A percentile compares a stretch with the other conserved stretches of the same genome.
Conservation (phyloP, 768 basidiomycete genomes). For the Mycena vulgaris region DNA sequence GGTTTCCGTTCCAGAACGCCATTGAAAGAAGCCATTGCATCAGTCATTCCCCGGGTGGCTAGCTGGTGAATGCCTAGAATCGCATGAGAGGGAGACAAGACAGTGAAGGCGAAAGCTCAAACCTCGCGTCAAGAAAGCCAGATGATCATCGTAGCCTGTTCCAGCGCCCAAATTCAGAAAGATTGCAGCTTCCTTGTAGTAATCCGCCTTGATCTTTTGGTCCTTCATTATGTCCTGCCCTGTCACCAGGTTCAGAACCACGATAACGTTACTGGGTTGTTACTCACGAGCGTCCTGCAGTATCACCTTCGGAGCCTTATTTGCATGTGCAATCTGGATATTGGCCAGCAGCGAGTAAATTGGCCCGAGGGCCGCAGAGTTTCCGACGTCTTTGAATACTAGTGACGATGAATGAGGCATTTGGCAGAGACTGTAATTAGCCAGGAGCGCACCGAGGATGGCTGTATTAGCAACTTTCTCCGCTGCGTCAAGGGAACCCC, state of each 20-base stretch:
- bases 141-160: slow-evolving; percentile 67
- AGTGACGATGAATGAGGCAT: slow-evolving; percentile 34
- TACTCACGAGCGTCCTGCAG: slow-evolving; percentile 81
- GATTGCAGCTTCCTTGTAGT: slow-evolving; percentile 78
- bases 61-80: slow-evolving; percentile 84
- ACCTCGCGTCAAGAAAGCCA: slow-evolving; percentile 80
- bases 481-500: slow-evolving; percentile 81
- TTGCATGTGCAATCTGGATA: slow-evolving; percentile 84
- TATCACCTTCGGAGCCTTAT: slow-evolving; percentile 87
- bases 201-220: slow-evolving; percentile 77
- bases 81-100: background rate
- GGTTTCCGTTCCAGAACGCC: slow-evolving; percentile 83
- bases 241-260: slow-evolving; percentile 43
- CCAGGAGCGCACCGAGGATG: slow-evolving; percentile 69
- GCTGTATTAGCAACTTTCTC: slow-evolving; percentile 82
- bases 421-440: slow-evolving; percentile 8
- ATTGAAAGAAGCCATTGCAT: slow-evolving; percentile 88
- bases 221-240: slow-evolving; percentile 75
- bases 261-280: slow-evolving; percentile 13
- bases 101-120: slow-evolving; percentile 26
- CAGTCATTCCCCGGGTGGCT: slow-evolving; percentile 84
- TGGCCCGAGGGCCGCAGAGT: slow-evolving; percentile 71
- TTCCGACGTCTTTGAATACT: slow-evolving; percentile 70
- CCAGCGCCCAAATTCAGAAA: slow-evolving; percentile 78
- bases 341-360: slow-evolving; percentile 90